phyloP scores from a whole-genome alignment of 306 rosid species.

The Geum urbanum region DNA sequence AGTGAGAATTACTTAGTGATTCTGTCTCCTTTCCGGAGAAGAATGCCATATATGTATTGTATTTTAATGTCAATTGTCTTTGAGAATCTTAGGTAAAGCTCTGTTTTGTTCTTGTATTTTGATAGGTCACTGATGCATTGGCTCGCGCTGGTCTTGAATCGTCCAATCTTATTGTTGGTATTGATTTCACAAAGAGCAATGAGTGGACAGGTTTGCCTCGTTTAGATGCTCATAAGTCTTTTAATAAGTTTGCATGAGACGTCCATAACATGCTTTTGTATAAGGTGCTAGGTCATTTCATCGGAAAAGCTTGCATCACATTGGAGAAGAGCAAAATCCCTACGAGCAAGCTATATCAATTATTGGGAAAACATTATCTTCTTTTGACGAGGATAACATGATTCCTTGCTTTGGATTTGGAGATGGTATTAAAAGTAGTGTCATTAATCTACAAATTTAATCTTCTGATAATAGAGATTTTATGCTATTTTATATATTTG shows the following conservation, averaged over 20 bases:
- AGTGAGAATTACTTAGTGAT: background rate
- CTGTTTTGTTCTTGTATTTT: slow-evolving; percentile 22
- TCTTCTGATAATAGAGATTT: slow-evolving; percentile 13
- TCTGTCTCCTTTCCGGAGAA: background rate
- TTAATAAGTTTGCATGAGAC: slow-evolving; percentile 8
- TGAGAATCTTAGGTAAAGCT: slow-evolving; percentile 5
- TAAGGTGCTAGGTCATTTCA: slow-evolving; percentile 79
- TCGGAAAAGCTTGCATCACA: slow-evolving; percentile 85
- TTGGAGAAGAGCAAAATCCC: slow-evolving; percentile 77
- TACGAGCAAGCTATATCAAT: slow-evolving; percentile 93
- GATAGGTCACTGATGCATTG: slow-evolving; percentile 82
- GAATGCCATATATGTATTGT: slow-evolving; percentile 6
- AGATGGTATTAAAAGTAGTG: slow-evolving; percentile 56
- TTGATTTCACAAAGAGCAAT: slow-evolving; percentile 98
- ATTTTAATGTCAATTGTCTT: background rate
- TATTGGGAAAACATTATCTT: slow-evolving; percentile 80
- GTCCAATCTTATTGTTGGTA: slow-evolving; percentile 89
- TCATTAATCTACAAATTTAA: slow-evolving; percentile 5
- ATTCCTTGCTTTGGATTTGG: slow-evolving; percentile 97
- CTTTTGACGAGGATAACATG: slow-evolving; percentile 88
- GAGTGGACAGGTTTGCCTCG: slow-evolving; percentile 91
- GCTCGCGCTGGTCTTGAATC: slow-evolving; percentile 86
- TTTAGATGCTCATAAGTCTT: slow-evolving; percentile 10
- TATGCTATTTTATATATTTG: slow-evolving; percentile 31
- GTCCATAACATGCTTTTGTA: slow-evolving; percentile 23